phyloP scores from a whole-genome alignment of 495 filamentous ascomycete species.

The Terfezia claveryi region DNA sequence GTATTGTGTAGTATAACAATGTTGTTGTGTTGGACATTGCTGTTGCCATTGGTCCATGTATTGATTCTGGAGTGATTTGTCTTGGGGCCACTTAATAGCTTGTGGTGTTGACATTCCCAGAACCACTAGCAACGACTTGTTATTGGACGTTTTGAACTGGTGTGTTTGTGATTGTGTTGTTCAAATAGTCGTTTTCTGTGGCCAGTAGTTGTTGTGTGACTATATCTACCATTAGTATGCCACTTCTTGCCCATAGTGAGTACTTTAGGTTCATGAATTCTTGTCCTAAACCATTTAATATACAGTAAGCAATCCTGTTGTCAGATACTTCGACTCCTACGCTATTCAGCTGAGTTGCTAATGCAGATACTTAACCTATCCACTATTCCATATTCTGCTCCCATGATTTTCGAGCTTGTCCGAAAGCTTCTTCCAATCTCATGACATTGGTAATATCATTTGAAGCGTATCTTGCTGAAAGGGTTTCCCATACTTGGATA shows the following conservation, averaged over 20 bases:
- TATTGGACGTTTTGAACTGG: not conserved
- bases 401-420: not conserved
- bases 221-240: not conserved
- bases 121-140: not conserved
- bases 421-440: not conserved
- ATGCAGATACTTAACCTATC: not conserved
- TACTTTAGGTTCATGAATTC: not conserved
- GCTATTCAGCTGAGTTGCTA: not conserved
- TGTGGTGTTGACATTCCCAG: too few relatives aligned
- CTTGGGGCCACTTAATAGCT: not conserved
- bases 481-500: too few relatives aligned
- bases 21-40: not conserved
- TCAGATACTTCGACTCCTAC: not conserved
- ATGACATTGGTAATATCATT: not conserved
- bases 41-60: not conserved
- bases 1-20: not conserved
- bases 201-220: not conserved
- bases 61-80: not conserved
- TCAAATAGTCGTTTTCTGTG: not conserved
- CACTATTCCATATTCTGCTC: not conserved
- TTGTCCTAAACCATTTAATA: not conserved
- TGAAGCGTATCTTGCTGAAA: too few relatives aligned
- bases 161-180: not conserved
- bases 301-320: not conserved
- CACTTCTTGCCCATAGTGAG: not conserved